Percentiles rank a stretch among this genome's conserved stretches.
phyloP scores from a whole-genome alignment of 1,139 yeast genomes.

The Saccharomyces hybrid region DNA sequence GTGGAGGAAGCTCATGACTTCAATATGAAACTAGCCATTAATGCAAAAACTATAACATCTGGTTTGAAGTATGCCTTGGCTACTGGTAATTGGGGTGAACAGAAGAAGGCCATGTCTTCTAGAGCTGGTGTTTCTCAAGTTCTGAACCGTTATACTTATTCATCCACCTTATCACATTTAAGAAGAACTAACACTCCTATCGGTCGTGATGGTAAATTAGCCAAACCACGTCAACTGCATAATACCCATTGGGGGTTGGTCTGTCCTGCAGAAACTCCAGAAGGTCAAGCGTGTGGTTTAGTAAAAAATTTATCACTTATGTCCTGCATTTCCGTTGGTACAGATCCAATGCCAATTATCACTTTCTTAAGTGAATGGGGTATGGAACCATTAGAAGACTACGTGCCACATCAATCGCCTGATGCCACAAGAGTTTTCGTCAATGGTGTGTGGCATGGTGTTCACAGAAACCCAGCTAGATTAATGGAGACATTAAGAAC shows the following conservation, averaged over 20 bases:
- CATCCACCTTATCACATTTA: slow-evolving; percentile 94
- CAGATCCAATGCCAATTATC: slow-evolving; percentile 91
- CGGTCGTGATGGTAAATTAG: slow-evolving; percentile 97
- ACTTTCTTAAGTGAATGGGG: slow-evolving; percentile 98
- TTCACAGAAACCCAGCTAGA: slow-evolving; percentile 90
- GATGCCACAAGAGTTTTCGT: slow-evolving; percentile 93
- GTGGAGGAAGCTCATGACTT: slow-evolving; percentile 97
- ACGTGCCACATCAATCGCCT: slow-evolving; percentile 86
- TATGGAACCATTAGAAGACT: slow-evolving; percentile 94
- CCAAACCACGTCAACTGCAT: slow-evolving; percentile 97
- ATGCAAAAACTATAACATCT: slow-evolving; percentile 93
- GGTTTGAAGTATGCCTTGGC: slow-evolving; percentile 97
- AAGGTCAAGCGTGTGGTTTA: slow-evolving; percentile 99
- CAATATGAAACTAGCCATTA: slow-evolving; percentile 91
- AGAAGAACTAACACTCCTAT: slow-evolving; percentile 98
- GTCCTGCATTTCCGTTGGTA: slow-evolving; percentile 97
- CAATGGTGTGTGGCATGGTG: slow-evolving; percentile 99
- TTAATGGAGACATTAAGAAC: slow-evolving; percentile 86
- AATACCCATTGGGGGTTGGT: slow-evolving; percentile 99
- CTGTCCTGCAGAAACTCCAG: slow-evolving; percentile 99
- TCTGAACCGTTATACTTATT: slow-evolving; percentile 92
- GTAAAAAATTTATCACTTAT: slow-evolving; percentile 91
- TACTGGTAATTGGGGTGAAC: slow-evolving; percentile 99
- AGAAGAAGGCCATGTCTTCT: slow-evolving; percentile 97
- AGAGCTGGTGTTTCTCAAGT: slow-evolving; percentile 99